These are phyloP conservation scores for Xylaria nigripes DNA, from an alignment of 495 filamentous ascomycete genomes.

Conservation along the genomic window DNA sequence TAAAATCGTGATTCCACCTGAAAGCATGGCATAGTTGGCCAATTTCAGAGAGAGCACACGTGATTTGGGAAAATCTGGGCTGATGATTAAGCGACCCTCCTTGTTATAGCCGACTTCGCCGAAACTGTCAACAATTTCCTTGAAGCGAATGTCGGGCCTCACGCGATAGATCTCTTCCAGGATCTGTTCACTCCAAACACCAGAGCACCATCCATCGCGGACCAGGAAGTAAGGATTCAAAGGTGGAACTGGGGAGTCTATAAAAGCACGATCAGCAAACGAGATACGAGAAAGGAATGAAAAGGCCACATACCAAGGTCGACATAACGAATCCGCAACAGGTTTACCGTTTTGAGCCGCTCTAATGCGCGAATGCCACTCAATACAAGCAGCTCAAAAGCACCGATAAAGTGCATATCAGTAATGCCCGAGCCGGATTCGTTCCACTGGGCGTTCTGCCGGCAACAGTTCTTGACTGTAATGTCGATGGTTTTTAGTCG, in stretches of 20 bases:
- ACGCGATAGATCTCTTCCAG: conserved; percentile 44
- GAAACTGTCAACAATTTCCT: conserved; percentile 51
- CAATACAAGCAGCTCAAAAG: conserved; percentile 57
- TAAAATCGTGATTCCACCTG: conserved; percentile 31
- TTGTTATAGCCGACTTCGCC: conserved; percentile 42
- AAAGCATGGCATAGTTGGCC: conserved; percentile 39
- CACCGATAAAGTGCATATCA: conserved; percentile 56
- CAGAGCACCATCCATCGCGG: conserved; percentile 47
- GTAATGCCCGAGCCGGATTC: conserved; percentile 57
- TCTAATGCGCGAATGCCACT: conserved; percentile 50
- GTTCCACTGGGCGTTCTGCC: conserved; percentile 42
- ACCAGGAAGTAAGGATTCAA: conserved; percentile 63
- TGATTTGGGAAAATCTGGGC: conserved; percentile 39
- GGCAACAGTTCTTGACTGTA: conserved; percentile 61
- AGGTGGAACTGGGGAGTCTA: conserved; percentile 47
- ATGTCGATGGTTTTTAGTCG: conserved; percentile 58
- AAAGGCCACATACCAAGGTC: conserved; percentile 49
- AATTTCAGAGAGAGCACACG: conserved; percentile 39
- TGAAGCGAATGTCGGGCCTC: conserved; percentile 47
- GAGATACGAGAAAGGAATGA: conserved; percentile 9
- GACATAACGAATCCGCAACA: conserved; percentile 61
- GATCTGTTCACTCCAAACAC: conserved; percentile 62
- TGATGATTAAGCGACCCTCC: conserved; percentile 42
- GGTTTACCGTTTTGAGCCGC: conserved; percentile 43
- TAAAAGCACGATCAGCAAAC: conserved; percentile 8